Percentiles rank a stretch among this genome's conserved stretches.
Conservation (phyloP, 345 rosid genomes). For the Eucalyptus decipiens region DNA sequence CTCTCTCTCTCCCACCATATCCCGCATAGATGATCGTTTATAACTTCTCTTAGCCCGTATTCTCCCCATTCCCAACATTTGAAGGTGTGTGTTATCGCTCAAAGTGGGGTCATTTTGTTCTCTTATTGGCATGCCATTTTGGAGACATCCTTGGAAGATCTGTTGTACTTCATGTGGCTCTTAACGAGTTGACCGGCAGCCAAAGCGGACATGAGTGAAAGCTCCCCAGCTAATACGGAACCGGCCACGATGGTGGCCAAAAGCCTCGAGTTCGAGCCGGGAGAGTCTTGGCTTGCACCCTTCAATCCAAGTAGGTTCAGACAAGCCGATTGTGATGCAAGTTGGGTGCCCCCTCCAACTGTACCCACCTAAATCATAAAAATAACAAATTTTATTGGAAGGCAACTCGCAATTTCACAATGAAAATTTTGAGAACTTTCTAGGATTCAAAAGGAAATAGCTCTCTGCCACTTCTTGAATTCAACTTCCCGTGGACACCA, state of each 20-base stretch:
- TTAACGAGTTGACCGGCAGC: conserved; percentile 71
- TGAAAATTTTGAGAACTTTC: not conserved
- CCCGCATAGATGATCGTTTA: not conserved
- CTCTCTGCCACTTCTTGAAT: not conserved
- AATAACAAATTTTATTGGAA: not conserved
- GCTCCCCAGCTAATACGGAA: conserved; percentile 76
- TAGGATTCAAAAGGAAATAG: not conserved
- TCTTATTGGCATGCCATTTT: not conserved
- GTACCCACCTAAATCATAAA: conserved; percentile 51
- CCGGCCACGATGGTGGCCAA: conserved; percentile 61
- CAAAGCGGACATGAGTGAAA: conserved; percentile 63
- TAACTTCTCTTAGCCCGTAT: not conserved
- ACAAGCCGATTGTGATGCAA: conserved; percentile 77
- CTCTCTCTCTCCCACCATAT: not conserved
- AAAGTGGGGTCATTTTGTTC: not conserved
- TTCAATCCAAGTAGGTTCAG: conserved; percentile 67
- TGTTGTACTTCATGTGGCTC: conserved; percentile 81
- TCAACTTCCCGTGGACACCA: not conserved
- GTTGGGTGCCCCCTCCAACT: conserved; percentile 79
- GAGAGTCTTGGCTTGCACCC: conserved; percentile 40
- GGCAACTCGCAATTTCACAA: not conserved
- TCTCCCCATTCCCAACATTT: not conserved
- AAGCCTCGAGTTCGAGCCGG: conserved; percentile 50
- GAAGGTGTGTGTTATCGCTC: not conserved
- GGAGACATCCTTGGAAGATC: conserved; percentile 45